phyloP scores from a whole-genome alignment of 805 yeast species.

The Candida insectorum region DNA sequence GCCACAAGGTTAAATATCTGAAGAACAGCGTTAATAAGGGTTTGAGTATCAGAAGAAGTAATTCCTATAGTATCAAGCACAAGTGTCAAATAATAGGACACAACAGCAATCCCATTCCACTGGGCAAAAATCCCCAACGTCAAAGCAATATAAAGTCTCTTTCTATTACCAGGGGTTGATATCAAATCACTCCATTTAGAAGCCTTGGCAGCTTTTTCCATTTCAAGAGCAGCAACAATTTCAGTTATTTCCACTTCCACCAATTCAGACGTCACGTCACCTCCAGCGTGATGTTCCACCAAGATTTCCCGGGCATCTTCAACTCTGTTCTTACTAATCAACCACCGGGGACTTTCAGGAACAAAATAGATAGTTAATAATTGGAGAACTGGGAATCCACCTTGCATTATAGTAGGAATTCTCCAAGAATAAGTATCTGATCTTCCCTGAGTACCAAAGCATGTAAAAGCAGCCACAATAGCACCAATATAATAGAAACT shows the following conservation, averaged over 20 bases:
- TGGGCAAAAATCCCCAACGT: slow-evolving; percentile 37
- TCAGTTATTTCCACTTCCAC: slow-evolving; percentile 36
- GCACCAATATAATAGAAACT: slow-evolving; percentile 41
- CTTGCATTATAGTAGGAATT: slow-evolving; percentile 47
- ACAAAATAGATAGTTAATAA: slow-evolving; percentile 35
- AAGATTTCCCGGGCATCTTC: slow-evolving; percentile 23
- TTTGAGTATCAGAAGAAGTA: slow-evolving; percentile 11
- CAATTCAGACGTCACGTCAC: slow-evolving; percentile 5
- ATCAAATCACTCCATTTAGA: slow-evolving; percentile 39
- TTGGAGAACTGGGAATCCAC: slow-evolving; percentile 45
- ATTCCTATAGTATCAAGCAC: slow-evolving; percentile 15
- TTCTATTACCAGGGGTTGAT: slow-evolving; percentile 35
- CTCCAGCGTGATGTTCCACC: slow-evolving; percentile 29
- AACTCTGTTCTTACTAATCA: slow-evolving; percentile 29
- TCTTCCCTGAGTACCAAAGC: slow-evolving; percentile 22
- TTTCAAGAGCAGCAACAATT: slow-evolving; percentile 36
- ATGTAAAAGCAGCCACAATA: slow-evolving; percentile 31
- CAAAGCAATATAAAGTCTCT: slow-evolving; percentile 28
- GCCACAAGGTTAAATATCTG: slow-evolving; percentile 13
- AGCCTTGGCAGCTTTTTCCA: slow-evolving; percentile 31
- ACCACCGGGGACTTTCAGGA: slow-evolving; percentile 50
- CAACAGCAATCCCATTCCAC: slow-evolving; percentile 46
- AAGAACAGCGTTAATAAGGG: slow-evolving; percentile 12
- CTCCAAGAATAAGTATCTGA: slow-evolving; percentile 37
- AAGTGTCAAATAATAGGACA: slow-evolving; percentile 24